phyloP scores from a whole-genome alignment of 345 rosid species.

The Noccaea caerulescens region DNA sequence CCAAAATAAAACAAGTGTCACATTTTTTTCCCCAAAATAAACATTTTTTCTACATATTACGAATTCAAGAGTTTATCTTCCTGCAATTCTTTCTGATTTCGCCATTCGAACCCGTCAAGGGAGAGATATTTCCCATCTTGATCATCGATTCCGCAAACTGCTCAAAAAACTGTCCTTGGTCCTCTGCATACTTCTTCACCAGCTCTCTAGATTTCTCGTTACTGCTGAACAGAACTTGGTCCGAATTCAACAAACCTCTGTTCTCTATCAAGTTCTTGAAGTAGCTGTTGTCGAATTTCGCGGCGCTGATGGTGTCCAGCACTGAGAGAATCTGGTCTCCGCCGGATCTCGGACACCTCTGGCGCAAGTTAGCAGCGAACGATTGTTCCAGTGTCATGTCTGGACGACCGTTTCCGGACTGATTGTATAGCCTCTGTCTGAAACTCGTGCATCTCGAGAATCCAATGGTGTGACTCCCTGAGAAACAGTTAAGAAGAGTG shows the following conservation, averaged over 20 bases:
- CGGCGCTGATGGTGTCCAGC: conserved; percentile 62
- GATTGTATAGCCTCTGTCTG: conserved; percentile 92
- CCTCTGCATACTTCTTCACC: conserved; percentile 72
- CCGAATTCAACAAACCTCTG: conserved; percentile 82
- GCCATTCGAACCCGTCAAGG: conserved; percentile 77
- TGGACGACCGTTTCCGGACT: conserved; percentile 75
- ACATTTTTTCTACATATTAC: not conserved
- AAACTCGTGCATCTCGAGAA: conserved; percentile 82
- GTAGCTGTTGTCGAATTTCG: conserved; percentile 78
- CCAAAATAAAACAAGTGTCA: conserved; percentile 15
- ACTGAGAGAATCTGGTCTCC: conserved; percentile 73
- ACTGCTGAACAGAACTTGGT: conserved; percentile 70
- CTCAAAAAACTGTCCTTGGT: conserved; percentile 64
- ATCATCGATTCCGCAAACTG: conserved; percentile 88
- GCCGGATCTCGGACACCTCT: conserved; percentile 62
- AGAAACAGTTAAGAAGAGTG: not conserved
- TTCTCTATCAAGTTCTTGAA: conserved; percentile 73
- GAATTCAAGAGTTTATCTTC: conserved; percentile 58
- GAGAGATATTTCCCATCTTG: conserved; percentile 89
- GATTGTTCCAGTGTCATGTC: conserved; percentile 71
- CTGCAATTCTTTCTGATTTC: conserved; percentile 84
- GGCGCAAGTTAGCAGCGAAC: conserved; percentile 56
- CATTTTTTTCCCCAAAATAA: conserved; percentile 12
- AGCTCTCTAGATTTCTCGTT: conserved; percentile 60
- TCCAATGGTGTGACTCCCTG: conserved; percentile 96